Percentiles rank a stretch among this genome's conserved stretches.
Conservation (phyloP, 208 protist species). For the Acanthamoeba lenticulata region DNA sequence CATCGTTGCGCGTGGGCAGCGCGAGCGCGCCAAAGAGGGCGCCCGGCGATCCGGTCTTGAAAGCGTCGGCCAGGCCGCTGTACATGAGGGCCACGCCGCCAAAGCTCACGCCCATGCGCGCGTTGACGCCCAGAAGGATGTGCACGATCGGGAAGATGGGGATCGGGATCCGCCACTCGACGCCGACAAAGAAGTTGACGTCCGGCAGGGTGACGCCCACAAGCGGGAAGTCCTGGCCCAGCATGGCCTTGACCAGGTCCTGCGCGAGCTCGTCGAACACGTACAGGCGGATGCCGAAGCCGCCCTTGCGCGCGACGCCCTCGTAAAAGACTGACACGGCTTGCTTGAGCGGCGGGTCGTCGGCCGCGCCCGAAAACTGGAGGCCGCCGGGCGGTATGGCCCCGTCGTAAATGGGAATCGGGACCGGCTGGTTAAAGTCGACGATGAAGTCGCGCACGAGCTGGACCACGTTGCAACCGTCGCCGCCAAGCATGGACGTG, state of each 20-base stretch:
- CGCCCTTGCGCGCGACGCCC: not conserved
- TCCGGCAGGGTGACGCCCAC: slow-evolving; percentile 59
- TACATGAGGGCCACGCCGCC: slow-evolving; percentile 63
- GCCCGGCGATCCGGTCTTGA: slow-evolving; percentile 1
- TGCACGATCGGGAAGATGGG: not conserved
- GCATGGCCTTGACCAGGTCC: slow-evolving; percentile 40
- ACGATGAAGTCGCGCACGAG: slow-evolving; percentile 20
- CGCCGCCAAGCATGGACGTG: not conserved
- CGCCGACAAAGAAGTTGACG: not conserved
- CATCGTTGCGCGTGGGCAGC: slow-evolving; percentile 19
- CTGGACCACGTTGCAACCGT: slow-evolving; percentile 56
- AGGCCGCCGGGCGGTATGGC: slow-evolving; percentile 23
- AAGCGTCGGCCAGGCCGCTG: slow-evolving; percentile 8
- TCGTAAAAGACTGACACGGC: not conserved
- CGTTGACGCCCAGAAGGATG: slow-evolving; percentile 9
- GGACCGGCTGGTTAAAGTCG: not conserved
- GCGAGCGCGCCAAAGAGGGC: slow-evolving; percentile 25
- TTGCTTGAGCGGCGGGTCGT: not conserved
- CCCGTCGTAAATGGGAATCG: not conserved
- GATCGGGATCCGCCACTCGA: slow-evolving; percentile 37
- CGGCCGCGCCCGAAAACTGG: not conserved
- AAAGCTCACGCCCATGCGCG: not conserved
- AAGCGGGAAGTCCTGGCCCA: slow-evolving; percentile 45
- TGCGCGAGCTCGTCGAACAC: slow-evolving; percentile 35
- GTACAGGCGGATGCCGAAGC: slow-evolving; percentile 38